A percentile compares a stretch with the other conserved stretches of the same genome.
Evolutionary conservation across 106 monocot species (phyloP).

Genomic region (Dendrobium chrysotoxum): DNA sequence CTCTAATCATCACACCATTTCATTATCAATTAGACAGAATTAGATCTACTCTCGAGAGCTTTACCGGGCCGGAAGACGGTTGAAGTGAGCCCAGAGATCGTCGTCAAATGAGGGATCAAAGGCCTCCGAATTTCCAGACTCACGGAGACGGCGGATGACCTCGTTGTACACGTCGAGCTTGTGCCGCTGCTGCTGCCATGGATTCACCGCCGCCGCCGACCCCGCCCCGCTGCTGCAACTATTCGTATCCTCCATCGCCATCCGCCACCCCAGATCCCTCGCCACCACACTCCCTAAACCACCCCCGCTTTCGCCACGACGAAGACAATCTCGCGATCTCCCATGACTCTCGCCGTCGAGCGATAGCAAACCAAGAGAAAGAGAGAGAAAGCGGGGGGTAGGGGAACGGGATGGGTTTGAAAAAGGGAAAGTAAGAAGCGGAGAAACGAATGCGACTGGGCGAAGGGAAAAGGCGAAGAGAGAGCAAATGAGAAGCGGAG

Average conservation of each 20-base stretch:
- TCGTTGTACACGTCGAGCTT: slow-evolving; percentile 79
- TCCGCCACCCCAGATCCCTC: background rate
- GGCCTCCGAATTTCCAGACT: slow-evolving; percentile 27
- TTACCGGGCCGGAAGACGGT: slow-evolving; percentile 77
- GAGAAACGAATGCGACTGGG: background rate
- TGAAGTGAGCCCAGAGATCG: slow-evolving; percentile 85
- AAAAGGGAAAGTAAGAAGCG: slow-evolving; percentile 8
- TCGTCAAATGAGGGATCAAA: slow-evolving; percentile 45
- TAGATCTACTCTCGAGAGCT: background rate
- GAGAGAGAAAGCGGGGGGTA: background rate
- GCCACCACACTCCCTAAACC: background rate
- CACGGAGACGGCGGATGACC: slow-evolving; percentile 65
- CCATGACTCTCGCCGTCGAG: background rate
- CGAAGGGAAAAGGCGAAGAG: too few species aligned
- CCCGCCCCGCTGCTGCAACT: slow-evolving; percentile 48
- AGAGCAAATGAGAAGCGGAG: too few species aligned
- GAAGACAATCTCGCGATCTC: background rate
- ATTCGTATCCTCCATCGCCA: slow-evolving; percentile 53
- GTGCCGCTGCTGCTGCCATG: slow-evolving; percentile 32
- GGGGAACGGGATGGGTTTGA: background rate
- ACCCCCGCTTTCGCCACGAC: background rate
- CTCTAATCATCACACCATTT: background rate
- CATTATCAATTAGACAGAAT: background rate
- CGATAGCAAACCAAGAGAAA: background rate
- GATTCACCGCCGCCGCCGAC: slow-evolving; percentile 16